A percentile compares a stretch with the other conserved stretches of the same genome.
Conservation (phyloP, 1,284 basidiomycete genomes). For the Sphaerobolus stellatus region DNA sequence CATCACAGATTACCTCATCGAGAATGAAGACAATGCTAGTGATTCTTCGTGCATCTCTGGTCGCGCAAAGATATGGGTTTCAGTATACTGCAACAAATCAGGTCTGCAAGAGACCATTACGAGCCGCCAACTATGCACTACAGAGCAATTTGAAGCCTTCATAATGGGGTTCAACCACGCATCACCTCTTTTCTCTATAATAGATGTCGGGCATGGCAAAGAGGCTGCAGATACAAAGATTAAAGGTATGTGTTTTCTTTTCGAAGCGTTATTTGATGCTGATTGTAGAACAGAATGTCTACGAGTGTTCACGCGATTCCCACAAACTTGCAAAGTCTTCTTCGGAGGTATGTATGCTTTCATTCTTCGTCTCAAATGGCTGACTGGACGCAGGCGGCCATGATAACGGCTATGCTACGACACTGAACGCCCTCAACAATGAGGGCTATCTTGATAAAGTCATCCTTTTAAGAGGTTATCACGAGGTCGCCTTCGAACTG, state of each 20-base stretch:
- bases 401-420: constrained; percentile 69
- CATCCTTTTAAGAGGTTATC: constrained; percentile 62
- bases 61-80: constrained; percentile 58
- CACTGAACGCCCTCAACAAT: constrained; percentile 62
- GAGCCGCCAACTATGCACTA: constrained; percentile 39
- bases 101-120: constrained; percentile 53
- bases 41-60: constrained; percentile 18
- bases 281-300: constrained; percentile 42
- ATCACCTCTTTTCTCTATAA: constrained; percentile 59
- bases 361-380: constrained; percentile 18
- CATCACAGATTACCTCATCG: constrained; percentile 44
- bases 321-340: constrained; percentile 60
- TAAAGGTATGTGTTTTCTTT: constrained; percentile 46
- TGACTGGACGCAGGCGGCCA: constrained; percentile 51
- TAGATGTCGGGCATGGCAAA: constrained; percentile 71
- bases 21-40: constrained; percentile 34
- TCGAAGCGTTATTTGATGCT: neutral
- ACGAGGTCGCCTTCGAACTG: constrained; percentile 59
- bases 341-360: constrained; percentile 50
- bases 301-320: constrained; percentile 58
- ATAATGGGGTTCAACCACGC: constrained; percentile 66
- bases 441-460: constrained; percentile 64
- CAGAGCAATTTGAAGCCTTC: constrained; percentile 57
- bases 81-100: constrained; percentile 63
- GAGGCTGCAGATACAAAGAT: constrained; percentile 75